Conservation (phyloP, 148 eudicot genomes). For the Fallopia convolvulus region DNA sequence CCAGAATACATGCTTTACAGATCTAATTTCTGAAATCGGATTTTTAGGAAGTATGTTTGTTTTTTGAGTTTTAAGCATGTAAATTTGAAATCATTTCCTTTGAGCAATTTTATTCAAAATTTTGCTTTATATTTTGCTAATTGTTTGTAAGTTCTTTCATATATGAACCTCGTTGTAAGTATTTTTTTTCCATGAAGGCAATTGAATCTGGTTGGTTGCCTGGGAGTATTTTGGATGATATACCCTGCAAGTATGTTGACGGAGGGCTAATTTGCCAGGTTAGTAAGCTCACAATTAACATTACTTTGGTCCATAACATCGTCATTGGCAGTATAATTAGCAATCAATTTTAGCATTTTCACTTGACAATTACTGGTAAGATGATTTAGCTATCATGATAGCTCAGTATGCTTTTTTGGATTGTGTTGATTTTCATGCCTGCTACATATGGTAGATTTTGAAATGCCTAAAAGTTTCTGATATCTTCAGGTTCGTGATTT, state of each 20-base stretch:
- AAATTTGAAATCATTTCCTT: background rate
- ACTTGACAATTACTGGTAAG: background rate
- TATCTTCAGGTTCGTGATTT: slow-evolving; percentile 77
- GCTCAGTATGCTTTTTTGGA: background rate
- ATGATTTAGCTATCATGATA: background rate
- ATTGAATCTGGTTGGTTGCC: slow-evolving; percentile 88
- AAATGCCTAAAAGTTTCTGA: slow-evolving; percentile 3
- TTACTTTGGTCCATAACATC: slow-evolving; percentile 8
- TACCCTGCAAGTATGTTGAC: slow-evolving; percentile 75
- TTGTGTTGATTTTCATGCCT: background rate
- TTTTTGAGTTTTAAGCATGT: background rate
- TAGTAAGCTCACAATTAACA: slow-evolving; percentile 17
- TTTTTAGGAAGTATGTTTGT: background rate
- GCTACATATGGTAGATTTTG: background rate
- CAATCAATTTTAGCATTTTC: background rate
- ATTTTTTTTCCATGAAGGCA: slow-evolving; percentile 38
- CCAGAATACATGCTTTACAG: background rate
- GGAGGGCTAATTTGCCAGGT: slow-evolving; percentile 86
- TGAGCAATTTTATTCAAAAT: background rate
- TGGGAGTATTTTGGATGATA: slow-evolving; percentile 81
- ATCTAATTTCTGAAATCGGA: background rate
- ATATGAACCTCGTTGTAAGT: background rate
- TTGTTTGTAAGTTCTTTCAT: background rate
- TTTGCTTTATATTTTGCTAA: background rate
- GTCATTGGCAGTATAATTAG: background rate